Percentiles rank a stretch among this genome's conserved stretches.
Conservation (phyloP, 1,139 yeast genomes). For the Taphrina betulina region DNA sequence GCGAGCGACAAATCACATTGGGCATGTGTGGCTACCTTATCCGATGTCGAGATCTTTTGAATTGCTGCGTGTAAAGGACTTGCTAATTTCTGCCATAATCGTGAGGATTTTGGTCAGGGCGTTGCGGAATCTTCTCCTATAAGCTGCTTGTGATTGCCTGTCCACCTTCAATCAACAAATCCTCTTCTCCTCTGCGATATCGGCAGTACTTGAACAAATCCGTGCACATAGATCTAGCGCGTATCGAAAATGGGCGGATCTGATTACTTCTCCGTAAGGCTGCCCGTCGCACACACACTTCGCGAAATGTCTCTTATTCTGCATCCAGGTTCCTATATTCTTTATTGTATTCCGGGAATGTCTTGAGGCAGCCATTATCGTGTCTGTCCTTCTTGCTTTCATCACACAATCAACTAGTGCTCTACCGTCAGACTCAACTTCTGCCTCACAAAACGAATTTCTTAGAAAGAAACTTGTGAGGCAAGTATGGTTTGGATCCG, state of each 20-base stretch:
- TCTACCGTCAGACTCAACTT: slow-evolving; percentile 40
- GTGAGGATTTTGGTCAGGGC: no score
- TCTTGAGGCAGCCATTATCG: slow-evolving; percentile 83
- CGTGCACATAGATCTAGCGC: no score
- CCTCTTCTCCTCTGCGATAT: no score
- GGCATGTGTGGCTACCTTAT: no score
- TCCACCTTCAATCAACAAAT: no score
- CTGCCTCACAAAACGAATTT: slow-evolving; percentile 45
- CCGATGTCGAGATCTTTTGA: no score
- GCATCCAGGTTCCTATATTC: slow-evolving; percentile 51
- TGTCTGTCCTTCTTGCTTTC: slow-evolving; percentile 85
- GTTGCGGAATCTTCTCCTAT: no score
- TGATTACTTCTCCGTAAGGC: slow-evolving; percentile 10
- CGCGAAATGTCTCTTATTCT: neutral
- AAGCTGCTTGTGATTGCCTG: no score
- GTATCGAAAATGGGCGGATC: slow-evolving; percentile 21
- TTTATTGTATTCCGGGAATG: slow-evolving; percentile 89
- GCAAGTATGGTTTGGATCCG: slow-evolving; percentile 82
- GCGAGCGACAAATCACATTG: no score
- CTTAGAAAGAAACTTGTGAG: slow-evolving; percentile 61
- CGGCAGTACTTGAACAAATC: no score
- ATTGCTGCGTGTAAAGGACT: no score
- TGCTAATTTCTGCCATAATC: no score
- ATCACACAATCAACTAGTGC: slow-evolving; percentile 60
- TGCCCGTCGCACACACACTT: neutral